These are phyloP conservation scores for Hyphopichia wangnamkhiaoensis DNA, from an alignment of 1,139 yeast genomes.

Conservation along the genomic window DNA sequence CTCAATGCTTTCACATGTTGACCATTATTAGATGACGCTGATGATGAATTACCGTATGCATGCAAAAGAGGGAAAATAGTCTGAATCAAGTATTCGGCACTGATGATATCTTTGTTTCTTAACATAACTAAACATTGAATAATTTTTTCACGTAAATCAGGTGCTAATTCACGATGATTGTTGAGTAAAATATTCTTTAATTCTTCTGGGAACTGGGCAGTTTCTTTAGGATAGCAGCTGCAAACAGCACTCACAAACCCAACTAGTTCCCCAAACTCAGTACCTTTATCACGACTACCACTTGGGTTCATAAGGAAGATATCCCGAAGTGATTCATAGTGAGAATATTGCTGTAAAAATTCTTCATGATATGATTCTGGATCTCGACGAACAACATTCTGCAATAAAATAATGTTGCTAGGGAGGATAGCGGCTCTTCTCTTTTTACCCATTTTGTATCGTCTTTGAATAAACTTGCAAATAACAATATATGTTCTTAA, in stretches of 20 bases:
- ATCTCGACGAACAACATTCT: constrained; percentile 89
- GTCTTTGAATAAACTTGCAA: background rate
- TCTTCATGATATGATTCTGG: constrained; percentile 94
- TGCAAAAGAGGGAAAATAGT: constrained; percentile 83
- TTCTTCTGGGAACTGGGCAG: constrained; percentile 81
- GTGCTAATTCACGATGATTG: constrained; percentile 80
- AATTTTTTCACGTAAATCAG: constrained; percentile 86
- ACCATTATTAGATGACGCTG: constrained; percentile 41
- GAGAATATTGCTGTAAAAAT: constrained; percentile 87
- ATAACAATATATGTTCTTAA: background rate
- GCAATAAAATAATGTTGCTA: constrained; percentile 84
- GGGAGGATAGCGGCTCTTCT: constrained; percentile 93
- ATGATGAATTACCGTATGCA: constrained; percentile 38
- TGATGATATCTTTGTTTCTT: constrained; percentile 80
- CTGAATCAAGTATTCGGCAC: constrained; percentile 79
- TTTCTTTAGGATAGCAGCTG: constrained; percentile 84
- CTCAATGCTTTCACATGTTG: constrained; percentile 84
- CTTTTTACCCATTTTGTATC: constrained; percentile 66
- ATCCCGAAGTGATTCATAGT: constrained; percentile 87
- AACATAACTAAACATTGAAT: constrained; percentile 87
- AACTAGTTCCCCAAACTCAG: constrained; percentile 78
- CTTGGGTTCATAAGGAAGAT: constrained; percentile 72
- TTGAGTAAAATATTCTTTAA: constrained; percentile 64
- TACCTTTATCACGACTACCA: constrained; percentile 55
- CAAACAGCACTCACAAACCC: constrained; percentile 94